Evolutionary conservation across 257 asterid species (phyloP), one percentile per base, ranked within the genome.

Genomic region (Solanum lignicaule): DNA sequence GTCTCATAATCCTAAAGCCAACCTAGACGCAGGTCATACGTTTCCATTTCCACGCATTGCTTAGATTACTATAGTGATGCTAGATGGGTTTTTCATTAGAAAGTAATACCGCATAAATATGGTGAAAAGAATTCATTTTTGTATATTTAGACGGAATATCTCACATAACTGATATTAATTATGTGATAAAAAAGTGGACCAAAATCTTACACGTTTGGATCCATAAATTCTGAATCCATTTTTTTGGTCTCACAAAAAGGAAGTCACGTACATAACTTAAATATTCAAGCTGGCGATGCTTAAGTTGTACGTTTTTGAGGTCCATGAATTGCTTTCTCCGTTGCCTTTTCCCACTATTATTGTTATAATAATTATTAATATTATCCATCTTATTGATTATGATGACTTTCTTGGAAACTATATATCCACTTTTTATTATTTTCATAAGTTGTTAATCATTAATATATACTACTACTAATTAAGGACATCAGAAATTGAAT

Each of bases 241-340:
- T 9, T 62, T 58, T 62, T 60, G 5, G 12, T n/a, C 69, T 60
- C 69, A 23, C 69, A 60, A 18, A 18, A 7, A 55, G n/a, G 65
- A 55, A 7, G 23, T 55, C 65, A 55, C 10, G n/a, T 60, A 46
- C 58, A 14, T 55, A 60, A 23, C 69, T 60, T 21, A 23, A 60
- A 60, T 60, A 23, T 10, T n/a, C 71, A 62, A 8, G 39, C 39
- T 79, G 66, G 38, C 12, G 31, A 46, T 79, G 85, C 85, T 79
- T 79, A 79, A 79, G 60, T 46, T 43, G 5, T 79, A 79, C 85
- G 85, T 43, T 43, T 25, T 27, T 29, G 36, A 79, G 39, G 31
- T 27, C 16, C 11, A 79, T 79, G 83, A 75, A 36, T 75, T 75
- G 55, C 48, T 79, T 79, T 43, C 68, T 43, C 85, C 27, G 66